Evolutionary conservation across 2,329 filamentous ascomycete genomes (phyloP).

Genomic region (Calonectria montana): DNA sequence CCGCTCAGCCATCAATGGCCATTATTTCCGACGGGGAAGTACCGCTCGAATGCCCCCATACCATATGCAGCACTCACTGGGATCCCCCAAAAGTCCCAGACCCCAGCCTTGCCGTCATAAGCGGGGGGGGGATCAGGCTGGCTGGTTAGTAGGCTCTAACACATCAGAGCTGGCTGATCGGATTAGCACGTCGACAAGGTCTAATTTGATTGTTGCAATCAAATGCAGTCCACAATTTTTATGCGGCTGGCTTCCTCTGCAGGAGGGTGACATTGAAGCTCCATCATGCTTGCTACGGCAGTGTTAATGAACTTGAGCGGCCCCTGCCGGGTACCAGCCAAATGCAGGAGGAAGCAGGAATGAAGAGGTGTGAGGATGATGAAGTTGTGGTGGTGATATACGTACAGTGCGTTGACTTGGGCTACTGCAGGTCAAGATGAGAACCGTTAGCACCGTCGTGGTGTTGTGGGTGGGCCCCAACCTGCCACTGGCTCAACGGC

Average conservation of each 20-base stretch:
- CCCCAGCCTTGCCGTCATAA: conserved; percentile 6
- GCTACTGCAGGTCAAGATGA: conserved; percentile 37
- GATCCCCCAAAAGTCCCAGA: conserved; percentile 1
- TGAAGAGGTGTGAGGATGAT: background rate
- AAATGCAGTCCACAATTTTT: conserved; percentile 15
- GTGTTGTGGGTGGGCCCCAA: conserved; percentile 10
- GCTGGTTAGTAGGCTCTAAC: background rate
- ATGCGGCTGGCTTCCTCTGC: conserved; percentile 16
- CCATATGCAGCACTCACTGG: background rate
- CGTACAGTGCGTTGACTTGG: conserved; percentile 28
- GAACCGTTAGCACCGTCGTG: conserved; percentile 37
- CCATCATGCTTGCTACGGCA: background rate
- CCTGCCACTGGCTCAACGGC: conserved; percentile 15
- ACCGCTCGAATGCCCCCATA: background rate
- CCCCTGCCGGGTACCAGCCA: conserved; percentile 18
- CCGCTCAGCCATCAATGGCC: background rate
- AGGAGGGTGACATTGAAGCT: conserved; percentile 10
- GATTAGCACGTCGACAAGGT: background rate
- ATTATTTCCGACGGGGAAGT: conserved; percentile 10
- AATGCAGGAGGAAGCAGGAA: conserved; percentile 6
- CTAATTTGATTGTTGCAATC: conserved; percentile 12
- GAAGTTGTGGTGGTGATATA: conserved; percentile 23
- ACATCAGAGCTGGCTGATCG: conserved; percentile 1
- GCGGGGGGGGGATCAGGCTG: conserved; percentile 7
- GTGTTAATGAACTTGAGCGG: conserved; percentile 1